phyloP scores from a whole-genome alignment of 1,284 basidiomycete genomes.

The Cutaneotrichosporon curvatum region DNA sequence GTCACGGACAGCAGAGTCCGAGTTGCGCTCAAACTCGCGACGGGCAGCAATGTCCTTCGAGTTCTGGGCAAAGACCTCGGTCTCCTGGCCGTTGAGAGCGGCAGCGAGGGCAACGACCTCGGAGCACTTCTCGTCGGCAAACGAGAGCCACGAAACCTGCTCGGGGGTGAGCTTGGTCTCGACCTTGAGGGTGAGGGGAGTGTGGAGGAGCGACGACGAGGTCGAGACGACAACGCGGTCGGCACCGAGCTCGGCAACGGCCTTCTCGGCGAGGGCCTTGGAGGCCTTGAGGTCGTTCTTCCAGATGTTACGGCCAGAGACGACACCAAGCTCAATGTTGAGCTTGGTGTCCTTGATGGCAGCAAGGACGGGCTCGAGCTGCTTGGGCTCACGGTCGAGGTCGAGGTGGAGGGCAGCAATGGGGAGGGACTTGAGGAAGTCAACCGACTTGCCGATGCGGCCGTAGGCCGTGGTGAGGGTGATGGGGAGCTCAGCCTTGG shows the following conservation, averaged over 20 bases:
- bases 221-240: slow-evolving; percentile 91
- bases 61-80: slow-evolving; percentile 76
- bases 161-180: slow-evolving; percentile 87
- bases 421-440: slow-evolving; percentile 86
- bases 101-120: slow-evolving; percentile 87
- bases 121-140: slow-evolving; percentile 90
- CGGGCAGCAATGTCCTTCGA: slow-evolving; percentile 86
- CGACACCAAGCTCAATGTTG: slow-evolving; percentile 85
- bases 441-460: slow-evolving; percentile 87
- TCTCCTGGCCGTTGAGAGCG: slow-evolving; percentile 69
- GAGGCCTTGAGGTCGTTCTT: slow-evolving; percentile 89
- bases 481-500: slow-evolving; percentile 80
- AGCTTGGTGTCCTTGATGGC: slow-evolving; percentile 78
- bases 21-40: slow-evolving; percentile 90
- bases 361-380: slow-evolving; percentile 75
- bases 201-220: slow-evolving; percentile 97
- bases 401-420: slow-evolving; percentile 94
- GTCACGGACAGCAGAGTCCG: slow-evolving; percentile 91
- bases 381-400: slow-evolving; percentile 84
- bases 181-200: slow-evolving; percentile 86
- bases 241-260: slow-evolving; percentile 68
- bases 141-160: slow-evolving; percentile 98
- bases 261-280: slow-evolving; percentile 77
- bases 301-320: slow-evolving; percentile 99
- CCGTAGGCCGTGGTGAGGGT: slow-evolving; percentile 93